Base-by-base conservation (phyloP, 352 stramenopile genomes). In the Phytophthora multivora region DNA sequence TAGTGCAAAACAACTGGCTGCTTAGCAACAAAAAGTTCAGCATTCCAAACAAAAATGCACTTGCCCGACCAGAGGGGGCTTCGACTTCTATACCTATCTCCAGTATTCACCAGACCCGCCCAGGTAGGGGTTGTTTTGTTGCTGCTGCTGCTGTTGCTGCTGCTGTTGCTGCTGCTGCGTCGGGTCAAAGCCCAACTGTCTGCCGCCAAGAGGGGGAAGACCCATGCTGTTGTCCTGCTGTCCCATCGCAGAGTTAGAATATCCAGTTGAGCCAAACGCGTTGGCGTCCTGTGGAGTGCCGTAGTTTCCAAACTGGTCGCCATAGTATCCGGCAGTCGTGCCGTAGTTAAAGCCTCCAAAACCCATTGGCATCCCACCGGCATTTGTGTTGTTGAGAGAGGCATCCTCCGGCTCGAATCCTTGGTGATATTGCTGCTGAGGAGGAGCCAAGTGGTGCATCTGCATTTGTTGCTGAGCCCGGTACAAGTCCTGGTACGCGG, bases 321-420 rank as follows among this genome's bases (percentile, higher is more conserved):
- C 67, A 49, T 66, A 79, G 42, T 66, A 79, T n/a, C 59, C 71
- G 10, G 47, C 42, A 40, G 54, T 49, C 3, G 51, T 40, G 12
- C 68, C 68, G 36, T 73, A 77, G 25, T 53, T 66, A 38, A 69
- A 80, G 18, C 60, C 65, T 35, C 71, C 60, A 49, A 72, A 80
- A 33, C 57, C 58, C 62, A 80, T 66, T 25, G 61, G 54, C 12
- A 72, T 31, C 28, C 46, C 63, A 31, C 64, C 51, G 15, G 67
- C 51, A 41, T 70, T 75, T 16, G 38, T 51, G 31, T 41, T 68
- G 28, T 36, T 59, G 0, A 63, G 42, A n/a, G 40, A 45, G 3
- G 75, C 80, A 45, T 90, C 83, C 42, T 91, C 83, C 7, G 79
- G 77, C 43, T 91, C 83, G 51, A 91, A 90, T 0, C 79, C 80